Evolutionary conservation across 2,329 filamentous ascomycete genomes (phyloP).

Genomic region (Scleromitrula shiraiana): DNA sequence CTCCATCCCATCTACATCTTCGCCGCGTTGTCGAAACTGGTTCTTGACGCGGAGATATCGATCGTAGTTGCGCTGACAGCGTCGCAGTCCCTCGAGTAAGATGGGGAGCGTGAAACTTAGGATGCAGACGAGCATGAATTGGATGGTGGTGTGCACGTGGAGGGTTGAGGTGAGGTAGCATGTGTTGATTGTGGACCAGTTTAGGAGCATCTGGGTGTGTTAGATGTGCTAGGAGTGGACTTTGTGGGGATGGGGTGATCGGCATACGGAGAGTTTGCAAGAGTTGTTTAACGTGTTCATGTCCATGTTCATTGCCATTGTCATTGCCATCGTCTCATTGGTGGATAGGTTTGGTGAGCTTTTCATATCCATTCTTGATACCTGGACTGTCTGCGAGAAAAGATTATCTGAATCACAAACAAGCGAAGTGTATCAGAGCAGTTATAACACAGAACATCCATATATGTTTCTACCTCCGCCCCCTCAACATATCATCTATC

Average conservation of each 20-base stretch:
- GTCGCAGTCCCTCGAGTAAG: slow-evolving; percentile 17
- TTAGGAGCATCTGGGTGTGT: slow-evolving; percentile 20
- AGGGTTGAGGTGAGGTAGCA: slow-evolving; percentile 19
- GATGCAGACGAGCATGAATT: slow-evolving; percentile 20
- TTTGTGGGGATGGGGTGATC: not conserved
- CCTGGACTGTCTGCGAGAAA: not conserved
- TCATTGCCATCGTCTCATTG: slow-evolving; percentile 7
- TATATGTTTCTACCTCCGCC: too few species aligned
- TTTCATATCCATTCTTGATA: slow-evolving; percentile 3
- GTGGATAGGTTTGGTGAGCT: too few species aligned
- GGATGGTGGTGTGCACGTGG: slow-evolving; percentile 16
- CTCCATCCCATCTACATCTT: slow-evolving; percentile 14
- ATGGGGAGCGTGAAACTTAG: slow-evolving; percentile 19
- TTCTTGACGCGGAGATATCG: slow-evolving; percentile 11
- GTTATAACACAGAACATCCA: not conserved
- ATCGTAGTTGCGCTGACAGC: slow-evolving; percentile 18
- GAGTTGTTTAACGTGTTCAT: slow-evolving; percentile 15
- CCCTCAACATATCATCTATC: not conserved
- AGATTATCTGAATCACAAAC: not conserved
- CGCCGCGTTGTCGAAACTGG: not conserved
- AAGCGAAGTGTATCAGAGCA: not conserved
- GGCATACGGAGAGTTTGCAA: slow-evolving; percentile 21
- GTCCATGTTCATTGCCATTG: too few species aligned
- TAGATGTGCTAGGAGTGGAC: not conserved
- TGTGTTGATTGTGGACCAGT: slow-evolving; percentile 21